Percentiles rank a stretch among this genome's conserved stretches.
phyloP scores from a whole-genome alignment of 495 filamentous ascomycete genomes.

The Penicillium malachiteum region DNA sequence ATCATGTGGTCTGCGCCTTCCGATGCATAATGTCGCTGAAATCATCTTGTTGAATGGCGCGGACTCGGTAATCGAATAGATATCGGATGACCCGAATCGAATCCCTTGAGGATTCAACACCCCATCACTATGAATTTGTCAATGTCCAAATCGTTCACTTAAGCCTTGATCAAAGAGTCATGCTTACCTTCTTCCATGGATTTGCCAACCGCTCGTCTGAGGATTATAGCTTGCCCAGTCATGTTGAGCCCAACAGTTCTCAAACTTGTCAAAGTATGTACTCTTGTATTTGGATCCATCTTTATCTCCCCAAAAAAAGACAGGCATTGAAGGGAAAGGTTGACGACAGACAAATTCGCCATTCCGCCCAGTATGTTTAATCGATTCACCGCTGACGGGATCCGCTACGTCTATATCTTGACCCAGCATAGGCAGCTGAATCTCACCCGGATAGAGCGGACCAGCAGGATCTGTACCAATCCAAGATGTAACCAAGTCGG shows the following conservation, averaged over 20 bases:
- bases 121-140: constrained; percentile 52
- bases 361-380: constrained; percentile 28
- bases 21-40: constrained; percentile 66
- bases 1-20: constrained; percentile 62
- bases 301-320: constrained; percentile 65
- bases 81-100: constrained; percentile 70
- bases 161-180: not conserved
- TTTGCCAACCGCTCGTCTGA: constrained; percentile 65
- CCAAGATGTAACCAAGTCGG: constrained; percentile 69
- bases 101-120: constrained; percentile 72
- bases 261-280: constrained; percentile 55
- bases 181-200: constrained; percentile 64
- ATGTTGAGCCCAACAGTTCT: constrained; percentile 64
- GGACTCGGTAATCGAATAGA: constrained; percentile 66
- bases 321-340: constrained; percentile 69
- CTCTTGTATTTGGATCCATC: constrained; percentile 55
- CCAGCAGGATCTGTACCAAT: constrained; percentile 62
- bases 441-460: constrained; percentile 67
- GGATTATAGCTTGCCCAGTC: constrained; percentile 59
- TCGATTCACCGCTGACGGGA: constrained; percentile 50
- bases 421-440: constrained; percentile 60
- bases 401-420: constrained; percentile 64
- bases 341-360: constrained; percentile 68
- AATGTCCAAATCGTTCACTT: constrained; percentile 27
- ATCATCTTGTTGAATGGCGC: constrained; percentile 53